Base-by-base conservation (phyloP, 2,329 filamentous ascomycete genomes). In the Trichophyton simii region DNA sequence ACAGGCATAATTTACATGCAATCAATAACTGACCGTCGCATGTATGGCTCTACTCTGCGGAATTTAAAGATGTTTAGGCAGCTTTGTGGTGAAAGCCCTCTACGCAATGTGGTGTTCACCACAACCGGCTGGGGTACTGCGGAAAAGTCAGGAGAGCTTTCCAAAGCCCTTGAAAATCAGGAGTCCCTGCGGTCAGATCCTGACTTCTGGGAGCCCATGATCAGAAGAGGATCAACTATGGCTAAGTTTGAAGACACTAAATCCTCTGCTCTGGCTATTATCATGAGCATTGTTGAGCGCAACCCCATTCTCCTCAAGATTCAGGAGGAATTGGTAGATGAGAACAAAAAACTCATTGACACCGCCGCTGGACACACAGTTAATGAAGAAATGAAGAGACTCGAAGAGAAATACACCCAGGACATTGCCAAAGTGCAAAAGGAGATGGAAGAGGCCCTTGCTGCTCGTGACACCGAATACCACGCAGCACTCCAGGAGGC, bases 1-100 rank as follows among this genome's bases (percentile, higher is more conserved):
- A 59, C 58, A 20, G 58, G 58, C 13, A 59, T 59, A n/a, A 61
- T 61, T 9, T 61, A 61, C 50, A 44, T 61, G 46, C 59, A 61
- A 15, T 57, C 48, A n/a, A 61, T 61, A 38, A 57, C 59, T 6
- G 59, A 61, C 18, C 36, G 48, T 18, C 48, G 59, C 13, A 61
- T 61, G 59, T 61, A 55, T 34, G 59, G 59, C 31, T 61, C 59
- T 28, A 57, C 59, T 9, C 48, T 61, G 18, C 48, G 52, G 34
- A 61, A 61, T 38, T 22, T 61, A 15, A 55, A 57, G 25, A 57
- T 61, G 52, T 61, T 61, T 13, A 50, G 59, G 5, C 34, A 61
- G 25, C 59, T 61, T 3, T 61, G 59, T 20, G 59, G 59, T 36
- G 59, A 61, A 31, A 46, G 38, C n/a, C 48, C 59, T 18, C 42